Percentiles rank a stretch among this genome's conserved stretches.
These are phyloP conservation scores for Tothia fuscella DNA, from an alignment of 2,329 filamentous ascomycete genomes.

Conservation along the genomic window DNA sequence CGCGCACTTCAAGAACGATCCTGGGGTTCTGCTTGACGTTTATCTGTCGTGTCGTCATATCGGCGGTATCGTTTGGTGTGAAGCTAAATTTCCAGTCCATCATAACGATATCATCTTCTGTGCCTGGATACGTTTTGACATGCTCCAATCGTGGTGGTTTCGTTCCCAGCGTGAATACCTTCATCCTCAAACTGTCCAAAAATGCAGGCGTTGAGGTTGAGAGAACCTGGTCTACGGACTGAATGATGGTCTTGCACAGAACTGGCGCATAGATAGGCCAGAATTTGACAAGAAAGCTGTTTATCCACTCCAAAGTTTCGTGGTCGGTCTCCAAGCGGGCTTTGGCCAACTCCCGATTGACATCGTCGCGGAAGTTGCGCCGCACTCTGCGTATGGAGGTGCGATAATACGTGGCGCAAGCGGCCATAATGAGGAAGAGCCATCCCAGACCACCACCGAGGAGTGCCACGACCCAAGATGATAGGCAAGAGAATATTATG, in stretches of 20 bases:
- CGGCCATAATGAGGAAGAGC: constrained; percentile 86
- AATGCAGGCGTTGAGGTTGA: constrained; percentile 87
- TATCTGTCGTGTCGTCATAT: constrained; percentile 80
- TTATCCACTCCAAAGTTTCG: constrained; percentile 97
- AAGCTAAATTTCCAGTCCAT: constrained; percentile 99
- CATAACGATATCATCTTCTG: constrained; percentile 85
- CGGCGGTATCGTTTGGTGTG: constrained; percentile 84
- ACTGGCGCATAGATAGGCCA: constrained; percentile 98
- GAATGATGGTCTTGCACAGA: constrained; percentile 81
- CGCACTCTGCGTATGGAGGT: constrained; percentile 89
- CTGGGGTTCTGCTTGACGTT: constrained; percentile 97
- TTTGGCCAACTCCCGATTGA: constrained; percentile 79
- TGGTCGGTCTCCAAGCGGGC: constrained; percentile 78
- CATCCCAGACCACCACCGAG: constrained; percentile 86
- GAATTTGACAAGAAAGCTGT: constrained; percentile 96
- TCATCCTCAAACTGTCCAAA: constrained; percentile 84
- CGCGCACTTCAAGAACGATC: constrained; percentile 82
- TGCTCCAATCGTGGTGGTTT: constrained; percentile 95
- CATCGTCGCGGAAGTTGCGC: constrained; percentile 90
- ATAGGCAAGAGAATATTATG: constrained; percentile 82
- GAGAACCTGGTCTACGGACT: constrained; percentile 88
- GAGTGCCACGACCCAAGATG: constrained; percentile 80
- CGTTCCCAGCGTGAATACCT: constrained; percentile 83
- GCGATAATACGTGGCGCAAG: constrained; percentile 89
- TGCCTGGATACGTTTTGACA: constrained; percentile 95